A percentile compares a stretch with the other conserved stretches of the same genome.
These are phyloP conservation scores for Lophium mytilinum DNA, from an alignment of 495 filamentous ascomycete species.

Conservation along the genomic window DNA sequence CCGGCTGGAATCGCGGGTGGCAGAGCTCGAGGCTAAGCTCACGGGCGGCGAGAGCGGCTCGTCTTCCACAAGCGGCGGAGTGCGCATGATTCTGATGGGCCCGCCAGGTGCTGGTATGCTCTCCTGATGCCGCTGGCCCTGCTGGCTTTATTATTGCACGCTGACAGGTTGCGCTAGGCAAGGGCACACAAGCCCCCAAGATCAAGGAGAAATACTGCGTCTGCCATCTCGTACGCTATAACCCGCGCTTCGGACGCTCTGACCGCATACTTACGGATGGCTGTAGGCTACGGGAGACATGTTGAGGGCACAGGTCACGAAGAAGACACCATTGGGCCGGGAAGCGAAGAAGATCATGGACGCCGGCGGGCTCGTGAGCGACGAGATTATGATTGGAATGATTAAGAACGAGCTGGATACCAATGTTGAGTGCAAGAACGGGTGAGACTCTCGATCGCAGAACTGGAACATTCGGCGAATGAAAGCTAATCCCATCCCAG, in stretches of 20 bases:
- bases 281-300: constrained; percentile 93
- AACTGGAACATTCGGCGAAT: not conserved
- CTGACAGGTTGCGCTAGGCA: constrained; percentile 52
- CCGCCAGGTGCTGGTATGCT: constrained; percentile 90
- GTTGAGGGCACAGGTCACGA: constrained; percentile 95
- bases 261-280: constrained; percentile 10
- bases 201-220: constrained; percentile 95
- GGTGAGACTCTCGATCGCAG: constrained; percentile 44
- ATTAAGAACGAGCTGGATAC: constrained; percentile 92
- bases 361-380: constrained; percentile 90
- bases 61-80: constrained; percentile 43
- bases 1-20: constrained; percentile 76
- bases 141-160: constrained; percentile 3
- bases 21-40: constrained; percentile 62
- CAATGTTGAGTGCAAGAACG: constrained; percentile 93
- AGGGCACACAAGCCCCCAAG: constrained; percentile 96
- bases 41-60: constrained; percentile 36
- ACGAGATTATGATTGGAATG: constrained; percentile 99
- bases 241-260: constrained; percentile 2
- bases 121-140: not conserved
- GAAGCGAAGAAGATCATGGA: constrained; percentile 99
- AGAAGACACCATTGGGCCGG: constrained; percentile 88
- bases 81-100: constrained; percentile 96
- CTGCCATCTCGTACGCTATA: constrained; percentile 79
- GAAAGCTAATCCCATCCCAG: constrained; percentile 38